Conservation (phyloP, 768 basidiomycete species). For the Ramaria sp. region DNA sequence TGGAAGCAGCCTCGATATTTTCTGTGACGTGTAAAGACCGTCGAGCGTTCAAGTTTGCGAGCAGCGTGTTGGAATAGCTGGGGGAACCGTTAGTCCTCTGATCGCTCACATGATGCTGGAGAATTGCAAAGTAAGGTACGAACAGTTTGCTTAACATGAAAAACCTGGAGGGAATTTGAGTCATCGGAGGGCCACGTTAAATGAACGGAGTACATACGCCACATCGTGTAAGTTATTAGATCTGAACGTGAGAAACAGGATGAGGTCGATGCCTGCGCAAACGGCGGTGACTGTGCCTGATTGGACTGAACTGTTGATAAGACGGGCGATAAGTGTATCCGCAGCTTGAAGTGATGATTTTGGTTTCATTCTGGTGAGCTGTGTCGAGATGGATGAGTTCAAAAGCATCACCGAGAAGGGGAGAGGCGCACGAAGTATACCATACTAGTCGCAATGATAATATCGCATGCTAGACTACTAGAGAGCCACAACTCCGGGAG, state of each 20-base stretch:
- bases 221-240: background rate
- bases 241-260: constrained; percentile 8
- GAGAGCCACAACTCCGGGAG: constrained; percentile 18
- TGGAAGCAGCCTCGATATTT: background rate
- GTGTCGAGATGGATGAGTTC: background rate
- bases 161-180: background rate
- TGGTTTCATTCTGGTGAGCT: constrained; percentile 10
- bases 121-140: background rate
- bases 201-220: background rate
- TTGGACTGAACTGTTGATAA: constrained; percentile 13
- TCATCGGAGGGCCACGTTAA: background rate
- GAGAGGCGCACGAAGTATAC: constrained; percentile 16
- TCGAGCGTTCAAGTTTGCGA: constrained; percentile 2
- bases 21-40: background rate
- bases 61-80: background rate
- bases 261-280: constrained; percentile 13
- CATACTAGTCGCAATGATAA: constrained; percentile 19
- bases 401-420: background rate
- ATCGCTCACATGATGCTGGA: background rate
- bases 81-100: background rate
- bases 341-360: constrained; percentile 8
- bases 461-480: constrained; percentile 16
- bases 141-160: constrained; percentile 3
- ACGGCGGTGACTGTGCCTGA: constrained; percentile 15
- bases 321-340: constrained; percentile 10